A percentile compares a stretch with the other conserved stretches of the same genome.
Evolutionary conservation across 179 eudicot genomes (phyloP).

Genomic region (Nepenthes alata): DNA sequence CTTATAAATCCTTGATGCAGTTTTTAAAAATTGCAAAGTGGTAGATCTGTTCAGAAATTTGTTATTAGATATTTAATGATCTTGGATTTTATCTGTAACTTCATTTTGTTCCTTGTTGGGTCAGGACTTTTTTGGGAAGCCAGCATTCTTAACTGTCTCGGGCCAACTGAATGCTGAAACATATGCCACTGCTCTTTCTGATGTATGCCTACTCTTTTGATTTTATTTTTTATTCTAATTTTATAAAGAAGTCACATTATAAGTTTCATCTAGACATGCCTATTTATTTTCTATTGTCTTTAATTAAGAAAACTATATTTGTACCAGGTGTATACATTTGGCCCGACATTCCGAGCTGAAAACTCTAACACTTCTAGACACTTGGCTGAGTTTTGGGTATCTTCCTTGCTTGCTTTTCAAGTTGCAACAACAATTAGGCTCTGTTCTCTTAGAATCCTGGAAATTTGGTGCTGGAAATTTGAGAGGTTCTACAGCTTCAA

Average conservation of each 20-base stretch:
- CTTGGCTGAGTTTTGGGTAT: slow-evolving; percentile 97
- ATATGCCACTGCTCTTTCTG: slow-evolving; percentile 97
- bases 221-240: slow-evolving; percentile 1
- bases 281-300: not conserved
- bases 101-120: slow-evolving; percentile 10
- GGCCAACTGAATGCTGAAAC: slow-evolving; percentile 98
- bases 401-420: not conserved
- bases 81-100: not conserved
- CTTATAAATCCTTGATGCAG: too few relatives aligned
- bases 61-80: slow-evolving; percentile 1
- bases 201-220: slow-evolving; percentile 31
- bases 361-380: slow-evolving; percentile 91
- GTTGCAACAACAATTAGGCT: not conserved
- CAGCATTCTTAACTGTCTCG: slow-evolving; percentile 88
- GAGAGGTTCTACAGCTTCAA: not conserved
- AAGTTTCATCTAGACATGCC: not conserved
- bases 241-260: too few relatives aligned
- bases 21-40: too few relatives aligned
- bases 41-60: not conserved
- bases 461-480: too few relatives aligned
- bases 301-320: slow-evolving; percentile 3
- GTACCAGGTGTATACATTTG: slow-evolving; percentile 85
- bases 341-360: slow-evolving; percentile 96
- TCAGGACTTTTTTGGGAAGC: slow-evolving; percentile 97
- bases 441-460: too few relatives aligned